Conservation (phyloP, 305 asterid species). For the Fraxinus baroniana region DNA sequence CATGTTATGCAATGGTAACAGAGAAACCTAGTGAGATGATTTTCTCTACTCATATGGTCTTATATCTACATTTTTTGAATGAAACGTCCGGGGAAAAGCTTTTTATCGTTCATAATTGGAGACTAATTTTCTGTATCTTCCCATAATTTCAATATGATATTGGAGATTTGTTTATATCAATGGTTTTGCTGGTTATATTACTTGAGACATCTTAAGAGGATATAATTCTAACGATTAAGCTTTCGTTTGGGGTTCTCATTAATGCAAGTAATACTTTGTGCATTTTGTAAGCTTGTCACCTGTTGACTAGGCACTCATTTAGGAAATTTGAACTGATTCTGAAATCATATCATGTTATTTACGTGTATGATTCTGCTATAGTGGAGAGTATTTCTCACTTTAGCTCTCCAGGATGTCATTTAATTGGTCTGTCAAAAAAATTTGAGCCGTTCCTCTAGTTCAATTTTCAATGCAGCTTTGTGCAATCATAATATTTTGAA, state of each 20-base stretch:
- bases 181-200: background rate
- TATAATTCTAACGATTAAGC: background rate
- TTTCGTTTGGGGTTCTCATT: background rate
- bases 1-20: background rate
- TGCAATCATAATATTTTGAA: slow-evolving; percentile 2
- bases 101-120: background rate
- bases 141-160: background rate
- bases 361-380: background rate
- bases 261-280: background rate
- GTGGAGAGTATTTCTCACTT: background rate
- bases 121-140: background rate
- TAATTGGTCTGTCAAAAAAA: background rate
- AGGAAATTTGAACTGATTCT: background rate
- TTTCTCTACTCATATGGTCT: background rate
- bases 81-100: background rate
- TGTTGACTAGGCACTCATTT: background rate
- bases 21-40: background rate
- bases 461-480: background rate
- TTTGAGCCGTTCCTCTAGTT: background rate
- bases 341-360: background rate
- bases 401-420: background rate
- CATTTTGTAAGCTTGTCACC: background rate
- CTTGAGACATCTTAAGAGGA: background rate
- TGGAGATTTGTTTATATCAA: background rate
- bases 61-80: background rate